phyloP scores from a whole-genome alignment of 2,329 filamentous ascomycete genomes.

The Exophiala sp. region DNA sequence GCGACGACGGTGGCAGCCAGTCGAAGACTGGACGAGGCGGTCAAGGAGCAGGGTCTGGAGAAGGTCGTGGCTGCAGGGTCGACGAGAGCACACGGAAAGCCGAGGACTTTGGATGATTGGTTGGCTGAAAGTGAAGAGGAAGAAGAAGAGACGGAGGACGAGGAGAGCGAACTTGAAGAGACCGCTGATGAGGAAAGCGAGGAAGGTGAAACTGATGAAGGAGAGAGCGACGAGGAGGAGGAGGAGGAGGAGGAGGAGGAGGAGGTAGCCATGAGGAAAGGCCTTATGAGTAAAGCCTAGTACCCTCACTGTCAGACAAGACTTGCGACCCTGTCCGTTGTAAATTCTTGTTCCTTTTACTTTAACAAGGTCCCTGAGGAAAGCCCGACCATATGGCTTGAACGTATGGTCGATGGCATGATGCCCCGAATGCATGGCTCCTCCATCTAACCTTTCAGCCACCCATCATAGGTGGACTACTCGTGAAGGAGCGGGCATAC shows the following conservation, averaged over 20 bases:
- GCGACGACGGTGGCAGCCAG: constrained; percentile 36
- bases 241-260: constrained; percentile 4
- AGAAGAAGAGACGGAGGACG: constrained; percentile 38
- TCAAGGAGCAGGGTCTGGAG: constrained; percentile 38
- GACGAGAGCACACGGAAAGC: constrained; percentile 40
- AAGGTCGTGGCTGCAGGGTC: constrained; percentile 28
- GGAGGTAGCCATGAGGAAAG: constrained; percentile 1
- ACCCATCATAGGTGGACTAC: too few species aligned
- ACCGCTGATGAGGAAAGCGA: constrained; percentile 12
- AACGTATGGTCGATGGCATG: too few species aligned
- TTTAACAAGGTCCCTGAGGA: too few species aligned
- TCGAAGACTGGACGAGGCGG: constrained; percentile 39
- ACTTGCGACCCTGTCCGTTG: too few species aligned
- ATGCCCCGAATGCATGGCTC: too few species aligned
- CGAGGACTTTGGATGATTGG: constrained; percentile 90
- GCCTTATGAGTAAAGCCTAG: constrained; percentile 2
- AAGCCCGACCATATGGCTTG: too few species aligned
- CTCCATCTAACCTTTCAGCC: too few species aligned
- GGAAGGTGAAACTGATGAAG: constrained; percentile 11
- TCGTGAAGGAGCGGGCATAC: too few species aligned
- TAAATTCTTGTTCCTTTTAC: too few species aligned
- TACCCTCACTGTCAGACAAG: background rate
- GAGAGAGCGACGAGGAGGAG: constrained; percentile 1
- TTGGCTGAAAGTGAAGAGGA: constrained; percentile 64
- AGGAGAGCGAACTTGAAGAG: too few species aligned